These are phyloP conservation scores for Mesotaenium endlicherianum DNA, from an alignment of 139 green algal species.

Conservation along the genomic window DNA sequence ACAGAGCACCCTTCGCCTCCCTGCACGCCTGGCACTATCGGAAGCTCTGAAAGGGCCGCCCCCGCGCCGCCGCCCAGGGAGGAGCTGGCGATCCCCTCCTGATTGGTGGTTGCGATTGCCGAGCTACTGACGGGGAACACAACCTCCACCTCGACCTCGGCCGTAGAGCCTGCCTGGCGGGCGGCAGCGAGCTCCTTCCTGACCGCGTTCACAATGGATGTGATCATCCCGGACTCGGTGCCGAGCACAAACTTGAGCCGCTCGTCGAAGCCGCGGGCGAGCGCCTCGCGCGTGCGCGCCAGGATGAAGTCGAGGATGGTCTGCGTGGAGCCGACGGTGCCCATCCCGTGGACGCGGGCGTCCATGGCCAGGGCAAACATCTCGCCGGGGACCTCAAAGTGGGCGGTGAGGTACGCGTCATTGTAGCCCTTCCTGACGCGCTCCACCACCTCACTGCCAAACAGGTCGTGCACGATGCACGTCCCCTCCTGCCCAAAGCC, in stretches of 20 bases:
- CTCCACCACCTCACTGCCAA: slow-evolving; percentile 78
- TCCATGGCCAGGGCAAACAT: slow-evolving; percentile 92
- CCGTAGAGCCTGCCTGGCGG: slow-evolving; percentile 18
- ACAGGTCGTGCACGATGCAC: slow-evolving; percentile 98
- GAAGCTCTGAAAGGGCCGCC: slow-evolving; percentile 53
- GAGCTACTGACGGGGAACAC: slow-evolving; percentile 86
- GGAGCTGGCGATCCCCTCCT: not conserved
- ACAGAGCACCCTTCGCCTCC: slow-evolving; percentile 87
- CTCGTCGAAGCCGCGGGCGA: slow-evolving; percentile 66
- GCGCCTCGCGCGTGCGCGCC: slow-evolving; percentile 64
- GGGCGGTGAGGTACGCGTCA: slow-evolving; percentile 91
- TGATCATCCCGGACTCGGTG: slow-evolving; percentile 97
- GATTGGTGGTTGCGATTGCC: slow-evolving; percentile 68
- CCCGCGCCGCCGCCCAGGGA: not conserved
- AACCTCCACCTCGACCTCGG: slow-evolving; percentile 86
- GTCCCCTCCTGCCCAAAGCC: slow-evolving; percentile 64
- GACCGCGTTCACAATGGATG: slow-evolving; percentile 87
- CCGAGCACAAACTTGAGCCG: slow-evolving; percentile 91
- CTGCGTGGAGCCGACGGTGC: slow-evolving; percentile 90
- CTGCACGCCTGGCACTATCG: slow-evolving; percentile 62
- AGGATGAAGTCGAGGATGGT: slow-evolving; percentile 98
- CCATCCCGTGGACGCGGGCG: slow-evolving; percentile 73
- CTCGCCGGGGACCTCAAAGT: slow-evolving; percentile 95
- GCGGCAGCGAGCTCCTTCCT: slow-evolving; percentile 53
- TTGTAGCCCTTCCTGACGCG: slow-evolving; percentile 66